Base-by-base conservation (phyloP, 78 protist species). In the Tieghemostelium lacteum region DNA sequence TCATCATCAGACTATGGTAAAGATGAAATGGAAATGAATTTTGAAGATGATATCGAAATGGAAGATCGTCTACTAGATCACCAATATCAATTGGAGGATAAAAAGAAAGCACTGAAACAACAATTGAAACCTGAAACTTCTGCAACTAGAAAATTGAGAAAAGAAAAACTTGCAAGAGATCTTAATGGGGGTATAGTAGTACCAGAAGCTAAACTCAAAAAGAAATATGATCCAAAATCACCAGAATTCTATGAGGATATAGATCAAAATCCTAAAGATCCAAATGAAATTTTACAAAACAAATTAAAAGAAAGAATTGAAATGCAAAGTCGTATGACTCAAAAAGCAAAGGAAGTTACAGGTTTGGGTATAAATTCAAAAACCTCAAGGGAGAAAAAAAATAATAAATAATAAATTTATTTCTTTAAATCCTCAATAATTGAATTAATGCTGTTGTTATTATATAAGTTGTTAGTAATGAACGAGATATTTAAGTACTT, bases 81-180 rank as follows among this genome's bases (percentile, higher is more conserved):
- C 20, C 33, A 71, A 31, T 60, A 71, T 0, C 45, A 45, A 31
- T n/a, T 29, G 28, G 8, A 0, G 14, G 10, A 45, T 10, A 45
- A 45, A 52, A 52, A 34, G 22, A 1, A 33, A 71, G 4, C 37
- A 36, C 4, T 17, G 40, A 24, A 67, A 40, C 3, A 20, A 71
- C 28, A 1, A 20, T 20, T n/a, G 1, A 19, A 71, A 45, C 10
- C 65, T 24, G 77, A 71, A 31, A 33, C 65, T 19, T 28, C 64
- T 16, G 50, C 45, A 71, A 16, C 77, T 22, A 71, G 60, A 71
- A 50, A 50, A 45, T 20, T 7, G 8, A 71, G 77, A 71, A 71
- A 50, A 52, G 65, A 45, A 22, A 31, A 20, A 71, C 33, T 71
- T 28, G 4, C 16, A 50, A 16, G 50, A 19, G 64, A 50, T 50